These are phyloP conservation scores for Glycyrrhiza uralensis DNA, from an alignment of 306 rosid species.

Conservation along the genomic window DNA sequence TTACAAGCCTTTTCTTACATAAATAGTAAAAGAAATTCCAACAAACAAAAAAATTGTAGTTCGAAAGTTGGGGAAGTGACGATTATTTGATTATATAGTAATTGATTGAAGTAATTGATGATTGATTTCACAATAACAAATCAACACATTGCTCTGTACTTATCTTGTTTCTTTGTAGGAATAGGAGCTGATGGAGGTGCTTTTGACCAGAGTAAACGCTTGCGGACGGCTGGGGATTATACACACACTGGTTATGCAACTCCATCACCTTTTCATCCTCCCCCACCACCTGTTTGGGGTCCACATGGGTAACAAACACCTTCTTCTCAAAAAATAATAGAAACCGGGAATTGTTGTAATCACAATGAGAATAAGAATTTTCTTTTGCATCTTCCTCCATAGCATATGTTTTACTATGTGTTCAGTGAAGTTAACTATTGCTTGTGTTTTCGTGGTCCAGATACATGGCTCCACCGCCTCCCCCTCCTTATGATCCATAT, in stretches of 20 bases:
- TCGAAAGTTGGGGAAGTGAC: too few relatives aligned
- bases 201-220: conserved; percentile 80
- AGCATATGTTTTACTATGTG: neutral
- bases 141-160: conserved; percentile 2
- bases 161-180: conserved; percentile 37
- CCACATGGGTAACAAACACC: conserved; percentile 67
- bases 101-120: too few relatives aligned
- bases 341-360: too few relatives aligned
- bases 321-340: too few relatives aligned
- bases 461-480: conserved; percentile 96
- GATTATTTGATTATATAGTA: too few relatives aligned
- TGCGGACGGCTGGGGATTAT: conserved; percentile 82
- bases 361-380: too few relatives aligned
- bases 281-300: conserved; percentile 88
- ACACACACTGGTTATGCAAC: conserved; percentile 72
- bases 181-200: conserved; percentile 76
- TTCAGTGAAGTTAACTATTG: neutral
- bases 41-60: too few relatives aligned
- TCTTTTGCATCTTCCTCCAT: neutral
- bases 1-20: too few relatives aligned
- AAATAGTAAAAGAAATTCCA: too few relatives aligned
- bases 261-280: conserved; percentile 86
- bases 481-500: conserved; percentile 92
- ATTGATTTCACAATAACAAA: too few relatives aligned
- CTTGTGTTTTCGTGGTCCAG: conserved; percentile 50